Percentiles rank a stretch among this genome's conserved stretches.
phyloP scores from a whole-genome alignment of 108 stramenopile genomes.

The Fistulifera solaris region DNA sequence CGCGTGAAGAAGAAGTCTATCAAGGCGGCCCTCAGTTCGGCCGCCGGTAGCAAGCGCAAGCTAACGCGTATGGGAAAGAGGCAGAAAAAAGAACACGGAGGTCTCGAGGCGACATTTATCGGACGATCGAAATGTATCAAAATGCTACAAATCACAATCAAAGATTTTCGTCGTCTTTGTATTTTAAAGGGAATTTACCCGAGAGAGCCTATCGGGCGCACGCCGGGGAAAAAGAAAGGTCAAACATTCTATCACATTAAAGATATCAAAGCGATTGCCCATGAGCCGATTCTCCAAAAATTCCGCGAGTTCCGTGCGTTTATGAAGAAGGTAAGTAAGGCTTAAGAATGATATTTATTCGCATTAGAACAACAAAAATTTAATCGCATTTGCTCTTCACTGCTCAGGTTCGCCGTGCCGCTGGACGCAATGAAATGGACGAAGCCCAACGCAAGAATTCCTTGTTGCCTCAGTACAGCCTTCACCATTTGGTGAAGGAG shows the following conservation, averaged over 20 bases:
- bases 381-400: too few relatives aligned
- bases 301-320: slow-evolving; percentile 94
- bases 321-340: slow-evolving; percentile 79
- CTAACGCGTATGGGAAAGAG: slow-evolving; percentile 96
- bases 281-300: slow-evolving; percentile 96
- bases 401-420: slow-evolving; percentile 40
- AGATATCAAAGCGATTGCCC: slow-evolving; percentile 90
- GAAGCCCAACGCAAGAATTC: slow-evolving; percentile 78
- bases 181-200: slow-evolving; percentile 99
- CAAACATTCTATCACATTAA: slow-evolving; percentile 97
- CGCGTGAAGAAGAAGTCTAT: slow-evolving; percentile 79
- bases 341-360: too few relatives aligned
- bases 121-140: slow-evolving; percentile 85
- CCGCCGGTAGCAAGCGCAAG: slow-evolving; percentile 88
- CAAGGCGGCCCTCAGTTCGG: slow-evolving; percentile 80
- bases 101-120: slow-evolving; percentile 92
- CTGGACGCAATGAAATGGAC: slow-evolving; percentile 81
- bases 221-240: slow-evolving; percentile 82
- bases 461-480: slow-evolving; percentile 76
- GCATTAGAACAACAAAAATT: too few relatives aligned
- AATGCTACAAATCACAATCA: slow-evolving; percentile 89
- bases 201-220: slow-evolving; percentile 81
- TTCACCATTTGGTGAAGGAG: slow-evolving; percentile 96
- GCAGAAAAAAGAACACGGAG: slow-evolving; percentile 84
- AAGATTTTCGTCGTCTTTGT: slow-evolving; percentile 98